Evolutionary conservation across 2,329 filamentous ascomycete species (phyloP).

Genomic region (Cercospora sp.): DNA sequence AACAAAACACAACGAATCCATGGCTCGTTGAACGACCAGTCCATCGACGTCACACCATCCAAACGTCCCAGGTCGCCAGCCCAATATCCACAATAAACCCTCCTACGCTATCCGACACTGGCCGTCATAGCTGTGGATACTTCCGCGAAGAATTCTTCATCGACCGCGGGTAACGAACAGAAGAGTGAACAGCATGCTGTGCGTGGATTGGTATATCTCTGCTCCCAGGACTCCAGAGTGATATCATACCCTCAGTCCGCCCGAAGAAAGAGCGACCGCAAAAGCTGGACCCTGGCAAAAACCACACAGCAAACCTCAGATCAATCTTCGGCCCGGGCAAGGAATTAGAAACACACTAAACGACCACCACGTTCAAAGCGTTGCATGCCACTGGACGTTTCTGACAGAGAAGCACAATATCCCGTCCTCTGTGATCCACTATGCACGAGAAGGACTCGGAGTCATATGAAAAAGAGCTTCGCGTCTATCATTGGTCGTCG

Average conservation of each 20-base stretch:
- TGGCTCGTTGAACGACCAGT: neutral
- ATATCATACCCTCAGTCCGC: constrained; percentile 10
- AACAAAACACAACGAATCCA: neutral
- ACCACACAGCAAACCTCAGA: constrained; percentile 5
- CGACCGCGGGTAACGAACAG: neutral
- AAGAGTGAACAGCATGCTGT: neutral
- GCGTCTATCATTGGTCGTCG: constrained; percentile 3
- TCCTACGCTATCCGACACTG: constrained; percentile 10
- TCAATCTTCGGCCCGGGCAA: constrained; percentile 15
- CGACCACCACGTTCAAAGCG: constrained; percentile 7
- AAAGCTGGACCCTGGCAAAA: constrained; percentile 8
- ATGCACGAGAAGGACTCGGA: neutral
- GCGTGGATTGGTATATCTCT: neutral
- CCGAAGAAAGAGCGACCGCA: constrained; percentile 16
- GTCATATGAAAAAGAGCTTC: neutral
- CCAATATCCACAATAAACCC: neutral
- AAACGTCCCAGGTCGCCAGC: neutral
- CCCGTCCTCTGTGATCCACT: constrained; percentile 19
- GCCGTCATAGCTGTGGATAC: constrained; percentile 11
- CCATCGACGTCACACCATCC: constrained; percentile 10
- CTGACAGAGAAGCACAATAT: constrained; percentile 16
- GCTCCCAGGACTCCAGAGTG: neutral
- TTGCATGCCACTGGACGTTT: constrained; percentile 18
- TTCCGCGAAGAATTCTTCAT: neutral
- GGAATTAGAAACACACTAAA: constrained; percentile 1